Percentiles rank a stretch among this genome's conserved stretches.
Evolutionary conservation across 2,329 filamentous ascomycete species (phyloP).

Genomic region (Xylaria sp.): DNA sequence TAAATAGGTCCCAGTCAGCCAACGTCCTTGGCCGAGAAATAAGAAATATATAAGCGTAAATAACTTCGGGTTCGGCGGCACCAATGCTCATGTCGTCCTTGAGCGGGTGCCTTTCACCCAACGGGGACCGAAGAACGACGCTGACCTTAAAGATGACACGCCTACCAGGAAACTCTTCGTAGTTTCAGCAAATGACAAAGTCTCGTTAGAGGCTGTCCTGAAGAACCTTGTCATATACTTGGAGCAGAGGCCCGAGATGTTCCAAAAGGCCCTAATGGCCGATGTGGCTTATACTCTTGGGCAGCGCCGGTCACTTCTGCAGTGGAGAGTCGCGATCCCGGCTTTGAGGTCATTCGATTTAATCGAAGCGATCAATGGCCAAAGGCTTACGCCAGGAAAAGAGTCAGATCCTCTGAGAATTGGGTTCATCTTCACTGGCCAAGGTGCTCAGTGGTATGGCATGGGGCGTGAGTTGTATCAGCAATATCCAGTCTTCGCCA

Average conservation of each 20-base stretch:
- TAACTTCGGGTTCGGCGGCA: conserved; percentile 49
- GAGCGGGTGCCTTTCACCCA: conserved; percentile 50
- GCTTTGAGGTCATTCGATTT: conserved; percentile 58
- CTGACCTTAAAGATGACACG: conserved; percentile 49
- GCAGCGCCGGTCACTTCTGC: conserved; percentile 56
- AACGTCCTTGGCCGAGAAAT: conserved; percentile 58
- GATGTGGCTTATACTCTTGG: conserved; percentile 61
- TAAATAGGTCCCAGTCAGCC: conserved; percentile 53
- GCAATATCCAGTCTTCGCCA: conserved; percentile 51
- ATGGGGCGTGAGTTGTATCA: conserved; percentile 56
- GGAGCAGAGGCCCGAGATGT: conserved; percentile 56
- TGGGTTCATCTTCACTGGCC: conserved; percentile 57
- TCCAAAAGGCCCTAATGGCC: conserved; percentile 56
- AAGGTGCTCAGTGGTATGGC: conserved; percentile 54
- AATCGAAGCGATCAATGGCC: conserved; percentile 55
- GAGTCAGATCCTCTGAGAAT: conserved; percentile 51
- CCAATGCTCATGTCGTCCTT: conserved; percentile 48
- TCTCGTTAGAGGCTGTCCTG: conserved; percentile 50
- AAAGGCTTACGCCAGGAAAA: conserved; percentile 51
- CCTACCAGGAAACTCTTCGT: conserved; percentile 55
- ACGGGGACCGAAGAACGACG: conserved; percentile 47
- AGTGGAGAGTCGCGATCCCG: conserved; percentile 57
- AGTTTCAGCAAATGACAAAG: conserved; percentile 55
- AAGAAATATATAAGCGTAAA: conserved; percentile 60
- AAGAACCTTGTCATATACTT: conserved; percentile 55